Base-by-base conservation (phyloP, 2,329 filamentous ascomycete genomes). In the Akanthomyces muscarius region DNA sequence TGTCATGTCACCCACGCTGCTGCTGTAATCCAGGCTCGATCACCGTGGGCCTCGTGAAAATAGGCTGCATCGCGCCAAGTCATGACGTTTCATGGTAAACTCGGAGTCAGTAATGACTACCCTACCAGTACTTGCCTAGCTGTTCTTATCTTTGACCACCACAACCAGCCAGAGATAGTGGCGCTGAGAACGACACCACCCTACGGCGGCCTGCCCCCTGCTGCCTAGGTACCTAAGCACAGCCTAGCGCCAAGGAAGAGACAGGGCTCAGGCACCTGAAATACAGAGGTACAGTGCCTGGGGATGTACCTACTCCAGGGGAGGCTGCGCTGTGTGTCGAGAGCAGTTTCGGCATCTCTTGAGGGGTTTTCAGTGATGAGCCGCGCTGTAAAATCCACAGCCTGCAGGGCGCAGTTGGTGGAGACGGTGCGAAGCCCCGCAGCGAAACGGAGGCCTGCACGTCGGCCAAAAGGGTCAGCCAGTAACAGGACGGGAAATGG, bases 401-500 rank as follows among this genome's bases (percentile, higher is more conserved):
- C 7, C 13, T 30, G 52, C 38, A 55, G 52, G 36, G 25, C 48
- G 48, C 48, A 52, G 48, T 21, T 53, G 18, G n/a, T 21, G 21
- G 33, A 5, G 30, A 38, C 21, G n/a, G 42, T n/a, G 11, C 30
- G 5, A 36, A 11, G 33, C 11, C 30, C 55, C 44, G n/a, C 23
- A n/a, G 41, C 13, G 51, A 61, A 61, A 61, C 50, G 50, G 59
- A 61, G 25, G 28, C 45, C 30, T 48, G 41, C 60, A 62, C 60
- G n/a, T 61, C 41, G 51, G 59, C 51, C 59, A 48, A 55, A 55
- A 30, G 54, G 59, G 59, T 16, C 10, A 16, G 33, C 23, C 7
- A 18, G 8, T 21, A 28, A 41, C 16, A 36, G 5, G 33, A 10
- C 7, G 33, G 6, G 33, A 36, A 42, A 5, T 4, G 25, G 30